These are phyloP conservation scores for Atkinsonella hypoxylon DNA, from an alignment of 2,329 filamentous ascomycete species.

Conservation along the genomic window DNA sequence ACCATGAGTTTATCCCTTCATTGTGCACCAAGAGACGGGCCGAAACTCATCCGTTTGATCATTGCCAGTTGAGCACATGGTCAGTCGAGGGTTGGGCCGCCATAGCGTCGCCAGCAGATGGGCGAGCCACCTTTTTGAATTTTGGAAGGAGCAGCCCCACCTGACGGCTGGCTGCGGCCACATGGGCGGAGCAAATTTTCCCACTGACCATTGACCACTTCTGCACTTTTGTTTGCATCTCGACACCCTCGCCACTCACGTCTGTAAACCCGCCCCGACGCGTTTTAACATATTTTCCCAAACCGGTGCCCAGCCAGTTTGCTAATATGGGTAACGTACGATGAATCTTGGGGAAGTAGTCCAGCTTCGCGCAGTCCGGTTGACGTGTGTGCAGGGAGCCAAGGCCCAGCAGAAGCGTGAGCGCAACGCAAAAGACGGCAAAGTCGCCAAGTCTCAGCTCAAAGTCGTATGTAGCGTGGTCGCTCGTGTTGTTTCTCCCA, in stretches of 20 bases:
- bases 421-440: constrained; percentile 52
- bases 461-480: constrained; percentile 43
- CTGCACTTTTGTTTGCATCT: neutral
- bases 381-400: constrained; percentile 36
- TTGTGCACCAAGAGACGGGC: too few relatives aligned
- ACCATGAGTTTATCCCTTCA: too few relatives aligned
- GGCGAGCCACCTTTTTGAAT: neutral
- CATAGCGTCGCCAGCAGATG: neutral
- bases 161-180: neutral
- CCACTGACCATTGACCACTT: neutral
- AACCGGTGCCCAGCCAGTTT: neutral
- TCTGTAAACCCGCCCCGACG: neutral
- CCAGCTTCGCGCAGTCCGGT: neutral
- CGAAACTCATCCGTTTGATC: too few relatives aligned
- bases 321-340: constrained; percentile 5
- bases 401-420: constrained; percentile 63
- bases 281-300: too few relatives aligned
- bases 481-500: neutral
- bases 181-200: constrained; percentile 9
- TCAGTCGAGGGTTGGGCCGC: neutral
- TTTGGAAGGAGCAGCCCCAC: neutral
- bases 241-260: neutral
- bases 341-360: neutral
- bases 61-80: neutral
- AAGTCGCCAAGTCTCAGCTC: constrained; percentile 52